Base-by-base conservation (phyloP, 2,329 filamentous ascomycete genomes). In the Sporothrix schenckii region DNA sequence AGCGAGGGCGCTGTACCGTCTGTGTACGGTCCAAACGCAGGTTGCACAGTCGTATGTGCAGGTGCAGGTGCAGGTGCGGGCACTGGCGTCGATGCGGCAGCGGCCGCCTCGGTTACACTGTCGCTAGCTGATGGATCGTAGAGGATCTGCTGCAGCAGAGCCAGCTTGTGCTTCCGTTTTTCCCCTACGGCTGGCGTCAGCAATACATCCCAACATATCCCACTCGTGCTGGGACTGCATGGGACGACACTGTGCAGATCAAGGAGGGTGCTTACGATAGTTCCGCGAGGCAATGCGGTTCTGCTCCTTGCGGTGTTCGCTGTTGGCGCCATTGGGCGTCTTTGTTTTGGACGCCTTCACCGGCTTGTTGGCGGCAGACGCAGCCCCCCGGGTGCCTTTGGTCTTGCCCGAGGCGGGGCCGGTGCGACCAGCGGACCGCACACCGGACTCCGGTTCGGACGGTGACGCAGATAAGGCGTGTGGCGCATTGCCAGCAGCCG, bases 131-230 rank as follows among this genome's bases (percentile, higher is more conserved):
- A 13, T 10, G 68, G 65, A 16, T 75, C 74, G 2, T 78, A 78
- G 7, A 82, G 74, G 24, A 83, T 74, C 50, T 81, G 77, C 65
- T 81, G 77, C 30, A 83, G 74, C 1, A 82, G 74, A 11, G 79
- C 80, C 49, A 83, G 76, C 73, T 80, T 83, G 74, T 82, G 80
- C 73, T 80, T 82, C 54, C 80, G 77, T 73, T 82, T 82, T 73
- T 82, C 80, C 52, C 81, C 81, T 83, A 24, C 14, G n/a, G 69
- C 52, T 72, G 68, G 65, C 54, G 69, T 76, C 65, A 75, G 74
- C 69, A 60, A 69, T 10, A 63, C 4, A 21, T 16, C 0, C n/a
- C 3, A 30, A 10, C 4, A 34, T 16, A 47, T 16, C 24, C 41
- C 41, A 44, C 41, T 1, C 41, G 41, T 2, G 1, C 10, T 44